A percentile compares a stretch with the other conserved stretches of the same genome.
phyloP scores from a whole-genome alignment of 306 rosid genomes.

The Fagus sylvatica region DNA sequence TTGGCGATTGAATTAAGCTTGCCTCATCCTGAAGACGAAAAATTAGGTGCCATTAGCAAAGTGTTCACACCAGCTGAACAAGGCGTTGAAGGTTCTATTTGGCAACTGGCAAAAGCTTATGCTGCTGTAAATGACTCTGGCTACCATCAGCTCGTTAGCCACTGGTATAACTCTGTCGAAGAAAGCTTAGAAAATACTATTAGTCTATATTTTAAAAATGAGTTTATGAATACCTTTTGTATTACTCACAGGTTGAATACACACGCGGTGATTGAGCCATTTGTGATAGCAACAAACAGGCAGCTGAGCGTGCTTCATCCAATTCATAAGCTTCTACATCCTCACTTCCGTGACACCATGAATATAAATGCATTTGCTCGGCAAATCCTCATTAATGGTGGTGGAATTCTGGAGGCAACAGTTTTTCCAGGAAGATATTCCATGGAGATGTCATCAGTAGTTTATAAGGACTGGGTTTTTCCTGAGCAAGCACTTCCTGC shows the following conservation, averaged over 20 bases:
- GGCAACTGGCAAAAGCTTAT: slow-evolving; percentile 88
- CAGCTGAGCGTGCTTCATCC: slow-evolving; percentile 86
- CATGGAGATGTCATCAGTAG: slow-evolving; percentile 66
- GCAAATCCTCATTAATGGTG: slow-evolving; percentile 68
- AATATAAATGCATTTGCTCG: slow-evolving; percentile 70
- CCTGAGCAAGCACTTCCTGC: slow-evolving; percentile 75
- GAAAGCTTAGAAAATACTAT: slow-evolving; percentile 4
- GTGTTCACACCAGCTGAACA: slow-evolving; percentile 51
- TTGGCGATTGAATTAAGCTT: slow-evolving; percentile 77
- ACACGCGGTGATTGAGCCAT: slow-evolving; percentile 82
- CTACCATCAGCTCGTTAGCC: slow-evolving; percentile 72
- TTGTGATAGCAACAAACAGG: slow-evolving; percentile 72
- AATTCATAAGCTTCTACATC: slow-evolving; percentile 64
- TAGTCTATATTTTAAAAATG: neutral
- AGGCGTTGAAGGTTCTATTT: slow-evolving; percentile 57
- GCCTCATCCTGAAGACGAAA: slow-evolving; percentile 61
- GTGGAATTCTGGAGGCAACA: slow-evolving; percentile 68
- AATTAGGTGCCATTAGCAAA: slow-evolving; percentile 56
- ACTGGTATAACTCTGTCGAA: slow-evolving; percentile 50
- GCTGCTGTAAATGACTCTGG: slow-evolving; percentile 72
- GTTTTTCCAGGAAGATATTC: slow-evolving; percentile 63
- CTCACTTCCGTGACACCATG: slow-evolving; percentile 91
- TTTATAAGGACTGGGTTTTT: slow-evolving; percentile 76
- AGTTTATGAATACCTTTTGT: neutral
- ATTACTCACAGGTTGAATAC: slow-evolving; percentile 60